phyloP scores from a whole-genome alignment of 352 stramenopile genomes.

The Pythium grandisporangium region DNA sequence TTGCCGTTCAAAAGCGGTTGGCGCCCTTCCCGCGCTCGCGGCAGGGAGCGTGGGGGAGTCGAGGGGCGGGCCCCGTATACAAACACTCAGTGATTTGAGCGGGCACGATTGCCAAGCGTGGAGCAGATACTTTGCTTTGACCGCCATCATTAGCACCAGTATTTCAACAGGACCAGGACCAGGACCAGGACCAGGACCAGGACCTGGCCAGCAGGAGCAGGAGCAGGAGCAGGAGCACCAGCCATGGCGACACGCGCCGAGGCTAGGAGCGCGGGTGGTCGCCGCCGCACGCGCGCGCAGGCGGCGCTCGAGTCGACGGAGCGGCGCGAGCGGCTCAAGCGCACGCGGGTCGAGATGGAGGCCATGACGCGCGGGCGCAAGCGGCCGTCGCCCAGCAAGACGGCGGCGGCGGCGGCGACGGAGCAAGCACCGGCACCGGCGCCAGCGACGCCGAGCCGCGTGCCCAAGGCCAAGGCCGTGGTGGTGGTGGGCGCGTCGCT shows the following conservation, averaged over 20 bases:
- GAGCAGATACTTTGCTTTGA: too few relatives aligned
- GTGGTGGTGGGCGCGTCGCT: conserved; percentile 20
- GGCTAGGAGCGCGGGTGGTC: neutral
- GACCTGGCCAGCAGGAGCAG: too few relatives aligned
- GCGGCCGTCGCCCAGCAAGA: conserved; percentile 1
- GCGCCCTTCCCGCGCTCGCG: too few relatives aligned
- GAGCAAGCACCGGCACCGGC: too few relatives aligned
- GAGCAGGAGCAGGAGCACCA: neutral
- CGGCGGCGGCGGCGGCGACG: neutral
- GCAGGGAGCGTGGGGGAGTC: too few relatives aligned
- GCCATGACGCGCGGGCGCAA: conserved; percentile 6
- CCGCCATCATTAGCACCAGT: too few relatives aligned
- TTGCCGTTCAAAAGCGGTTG: conserved; percentile 4
- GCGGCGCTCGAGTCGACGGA: conserved; percentile 17
- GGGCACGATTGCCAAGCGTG: too few relatives aligned
- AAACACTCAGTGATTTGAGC: too few relatives aligned
- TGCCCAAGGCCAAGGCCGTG: neutral
- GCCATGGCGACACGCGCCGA: neutral
- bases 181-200: too few relatives aligned
- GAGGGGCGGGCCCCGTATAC: too few relatives aligned
- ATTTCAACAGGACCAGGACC: too few relatives aligned
- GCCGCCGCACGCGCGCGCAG: conserved; percentile 20
- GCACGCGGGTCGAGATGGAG: conserved; percentile 11
- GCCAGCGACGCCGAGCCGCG: neutral
- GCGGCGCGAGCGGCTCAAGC: conserved; percentile 20